These are phyloP conservation scores for Nakazawaea ambrosiae DNA, from an alignment of 805 yeast genomes.

Conservation along the genomic window DNA sequence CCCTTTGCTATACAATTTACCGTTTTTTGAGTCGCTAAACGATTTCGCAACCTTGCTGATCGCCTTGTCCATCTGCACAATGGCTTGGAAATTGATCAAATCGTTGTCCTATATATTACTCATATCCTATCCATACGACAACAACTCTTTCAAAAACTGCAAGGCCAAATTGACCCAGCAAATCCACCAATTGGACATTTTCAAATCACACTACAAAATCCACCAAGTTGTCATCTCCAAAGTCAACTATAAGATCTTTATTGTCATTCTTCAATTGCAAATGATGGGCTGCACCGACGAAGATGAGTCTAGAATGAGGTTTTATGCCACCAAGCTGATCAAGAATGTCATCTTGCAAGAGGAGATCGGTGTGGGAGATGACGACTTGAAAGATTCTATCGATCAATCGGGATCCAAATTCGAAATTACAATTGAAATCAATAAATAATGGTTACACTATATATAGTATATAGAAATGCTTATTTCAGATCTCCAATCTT, in stretches of 20 bases:
- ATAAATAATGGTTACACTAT: slow-evolving; percentile 16
- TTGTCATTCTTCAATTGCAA: slow-evolving; percentile 46
- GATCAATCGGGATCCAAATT: slow-evolving; percentile 24
- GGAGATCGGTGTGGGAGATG: slow-evolving; percentile 12
- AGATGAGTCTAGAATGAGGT: slow-evolving; percentile 53
- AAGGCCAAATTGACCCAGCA: slow-evolving; percentile 18
- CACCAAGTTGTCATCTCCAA: slow-evolving; percentile 48
- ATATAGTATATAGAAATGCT: too few relatives aligned
- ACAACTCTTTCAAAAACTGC: slow-evolving; percentile 29
- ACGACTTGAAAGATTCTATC: slow-evolving; percentile 13
- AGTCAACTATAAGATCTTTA: slow-evolving; percentile 53
- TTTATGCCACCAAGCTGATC: slow-evolving; percentile 39
- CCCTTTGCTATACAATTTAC: slow-evolving; percentile 25
- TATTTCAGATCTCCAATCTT: not conserved
- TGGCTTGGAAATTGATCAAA: slow-evolving; percentile 46
- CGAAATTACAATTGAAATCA: slow-evolving; percentile 39
- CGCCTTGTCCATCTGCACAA: slow-evolving; percentile 35
- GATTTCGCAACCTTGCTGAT: slow-evolving; percentile 40
- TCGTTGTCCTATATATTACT: slow-evolving; percentile 46
- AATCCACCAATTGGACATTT: slow-evolving; percentile 43
- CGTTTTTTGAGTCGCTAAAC: slow-evolving; percentile 24
- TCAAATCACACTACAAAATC: slow-evolving; percentile 41
- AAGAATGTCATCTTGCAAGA: slow-evolving; percentile 22
- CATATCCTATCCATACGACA: slow-evolving; percentile 43
- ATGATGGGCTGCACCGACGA: slow-evolving; percentile 71